Evolutionary conservation across 2,329 filamentous ascomycete species (phyloP), one percentile per base, ranked within the genome.

Genomic region (Fusarium sp.): DNA sequence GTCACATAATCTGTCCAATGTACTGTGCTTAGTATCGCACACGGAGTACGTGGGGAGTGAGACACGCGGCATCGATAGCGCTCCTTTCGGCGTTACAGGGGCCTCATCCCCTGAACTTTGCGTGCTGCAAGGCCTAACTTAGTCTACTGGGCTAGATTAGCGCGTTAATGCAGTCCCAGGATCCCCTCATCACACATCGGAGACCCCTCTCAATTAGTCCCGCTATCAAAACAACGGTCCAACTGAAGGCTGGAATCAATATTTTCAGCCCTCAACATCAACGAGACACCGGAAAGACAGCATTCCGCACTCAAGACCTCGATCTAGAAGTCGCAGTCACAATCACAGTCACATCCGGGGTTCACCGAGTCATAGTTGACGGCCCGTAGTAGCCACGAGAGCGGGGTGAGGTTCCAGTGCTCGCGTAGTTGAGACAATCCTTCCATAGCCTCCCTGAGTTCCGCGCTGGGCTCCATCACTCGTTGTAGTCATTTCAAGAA

Each of bases 241-340:
- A 4, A 11, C 11, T 26, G 11, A 4, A 5, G 14, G 19, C 46
- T 39, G 33, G 46, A 19, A 26, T 39, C 33, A 19, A 39, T 39
- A 26, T 15, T 50, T 39, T 8, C 46, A 39, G 46, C 46, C 38
- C 21, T 26, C 31, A 15, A 3, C 0, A 22, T 2, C 7, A 7
- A 1, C 0, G 0, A 38, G 33, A 15, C 1, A 19, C 6, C 17
- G 6, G 21, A 26, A 26, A 26, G 46, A 11, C 0, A 11, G 2
- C 1, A 19, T 50, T 26, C 46, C 46, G 17, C 46, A 0, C 33
- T 6, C 3, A 5, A 15, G 17, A 0, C 13, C 46, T 6, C 0
- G 2, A 15, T 39, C 15, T 14, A 26, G 46, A 26, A 26, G n/a
- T 4, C 19, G 13, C 3, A 21, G 6, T 33, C 28, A 8, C 5